Base-by-base conservation (phyloP, 2,329 filamentous ascomycete genomes). In the Penicillium sp. region DNA sequence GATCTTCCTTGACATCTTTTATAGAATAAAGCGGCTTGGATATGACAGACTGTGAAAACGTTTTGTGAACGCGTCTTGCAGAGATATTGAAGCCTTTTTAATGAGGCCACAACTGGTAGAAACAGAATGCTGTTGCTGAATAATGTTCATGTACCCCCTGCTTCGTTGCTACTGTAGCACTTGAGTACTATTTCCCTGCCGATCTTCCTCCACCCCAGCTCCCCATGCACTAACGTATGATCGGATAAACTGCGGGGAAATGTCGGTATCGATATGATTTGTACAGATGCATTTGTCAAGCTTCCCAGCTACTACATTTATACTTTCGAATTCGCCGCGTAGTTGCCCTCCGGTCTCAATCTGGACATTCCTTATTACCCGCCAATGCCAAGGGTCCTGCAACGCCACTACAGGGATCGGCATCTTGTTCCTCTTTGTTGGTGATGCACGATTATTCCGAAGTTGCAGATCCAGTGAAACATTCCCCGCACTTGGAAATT, bases 321-420 rank as follows among this genome's bases (percentile, higher is more conserved):
- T 19, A 3, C 3, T 39, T 22, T 50, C 48, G 4, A 4, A 50
- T 50, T 50, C 48, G 16, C n/a, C 33, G 19, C 48, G 33, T 50
- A n/a, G 22, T 27, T 42, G 3, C 39, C 21, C 48, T 50, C 48
- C 48, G 48, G 33, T 26, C 35, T 24, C 4, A 50, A 39, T 14
- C 3, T 50, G 35, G 35, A 26, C 31, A 26, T 49, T 49, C 27
- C 21, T 29, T 27, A 39, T 24, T 24, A n/a, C 5, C 29, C 29
- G 22, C n/a, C 35, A 39, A 29, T 37, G 35, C 35, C 35, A 39
- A 39, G 35, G 50, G 46, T 46, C 42, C 39, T 44, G 45, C 22
- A 29, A 19, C 57, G 51, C 54, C 51, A 56, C 57, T 14, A 24
- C 43, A 45, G 35, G 31, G 57, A 59, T 59, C 57, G 33, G 26